phyloP scores from a whole-genome alignment of 2,329 filamentous ascomycete species.

The Xylariaceae sp. region DNA sequence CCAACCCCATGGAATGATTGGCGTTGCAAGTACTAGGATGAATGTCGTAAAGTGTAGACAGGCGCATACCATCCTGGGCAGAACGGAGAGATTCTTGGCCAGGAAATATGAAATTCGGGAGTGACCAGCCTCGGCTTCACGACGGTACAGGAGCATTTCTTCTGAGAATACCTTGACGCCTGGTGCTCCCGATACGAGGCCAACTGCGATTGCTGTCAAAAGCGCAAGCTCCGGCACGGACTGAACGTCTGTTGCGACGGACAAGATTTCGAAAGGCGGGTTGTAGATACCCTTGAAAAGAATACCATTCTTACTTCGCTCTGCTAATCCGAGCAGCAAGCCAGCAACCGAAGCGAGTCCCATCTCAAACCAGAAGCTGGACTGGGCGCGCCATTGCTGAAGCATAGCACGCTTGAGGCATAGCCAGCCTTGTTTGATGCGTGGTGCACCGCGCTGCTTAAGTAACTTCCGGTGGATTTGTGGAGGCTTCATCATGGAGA shows the following conservation, averaged over 20 bases:
- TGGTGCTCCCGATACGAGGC: constrained; percentile 50
- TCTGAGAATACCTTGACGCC: constrained; percentile 56
- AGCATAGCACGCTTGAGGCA: constrained; percentile 50
- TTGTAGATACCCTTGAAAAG: constrained; percentile 52
- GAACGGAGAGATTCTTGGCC: constrained; percentile 49
- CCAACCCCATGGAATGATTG: constrained; percentile 45
- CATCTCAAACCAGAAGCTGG: constrained; percentile 52
- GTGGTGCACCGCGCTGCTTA: constrained; percentile 46
- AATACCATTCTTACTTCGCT: constrained; percentile 45
- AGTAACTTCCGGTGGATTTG: constrained; percentile 41
- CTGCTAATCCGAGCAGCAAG: constrained; percentile 50
- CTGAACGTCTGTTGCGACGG: constrained; percentile 46
- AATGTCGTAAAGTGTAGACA: constrained; percentile 53
- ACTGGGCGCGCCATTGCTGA: constrained; percentile 53
- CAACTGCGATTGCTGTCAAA: constrained; percentile 51
- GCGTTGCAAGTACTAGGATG: constrained; percentile 45
- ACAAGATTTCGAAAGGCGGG: constrained; percentile 47
- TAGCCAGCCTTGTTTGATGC: constrained; percentile 47
- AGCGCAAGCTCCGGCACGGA: constrained; percentile 51
- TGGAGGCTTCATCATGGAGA: constrained; percentile 36
- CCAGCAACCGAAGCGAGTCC: constrained; percentile 49
- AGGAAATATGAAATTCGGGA: constrained; percentile 53
- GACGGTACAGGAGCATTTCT: constrained; percentile 50
- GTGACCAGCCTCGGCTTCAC: constrained; percentile 55
- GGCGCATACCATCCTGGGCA: constrained; percentile 48